Percentiles rank a stretch among this genome's conserved stretches.
phyloP scores from a whole-genome alignment of 2,329 filamentous ascomycete species.

The Ascochyta viciae-villosae region DNA sequence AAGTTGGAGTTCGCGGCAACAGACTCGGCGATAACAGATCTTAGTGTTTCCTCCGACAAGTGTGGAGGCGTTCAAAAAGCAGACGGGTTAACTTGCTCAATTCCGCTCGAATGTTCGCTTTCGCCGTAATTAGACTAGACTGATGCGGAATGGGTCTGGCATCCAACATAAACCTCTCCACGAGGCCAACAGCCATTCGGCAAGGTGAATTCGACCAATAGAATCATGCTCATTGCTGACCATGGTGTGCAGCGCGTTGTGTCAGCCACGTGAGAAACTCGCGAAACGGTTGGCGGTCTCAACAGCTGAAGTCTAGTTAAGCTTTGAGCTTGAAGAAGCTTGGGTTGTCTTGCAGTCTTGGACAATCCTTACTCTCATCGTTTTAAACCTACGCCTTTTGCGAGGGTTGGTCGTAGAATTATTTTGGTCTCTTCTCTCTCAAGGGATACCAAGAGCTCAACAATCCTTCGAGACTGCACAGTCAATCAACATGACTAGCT shows the following conservation, averaged over 20 bases:
- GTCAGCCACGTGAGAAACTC: not conserved
- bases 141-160: not conserved
- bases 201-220: not conserved
- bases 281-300: not conserved
- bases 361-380: not conserved
- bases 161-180: not conserved
- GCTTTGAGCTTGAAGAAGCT: conserved; percentile 6
- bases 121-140: not conserved
- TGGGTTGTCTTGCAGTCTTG: not conserved
- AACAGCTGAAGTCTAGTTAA: not conserved
- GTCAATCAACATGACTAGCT: conserved; percentile 16
- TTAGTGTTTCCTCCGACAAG: not conserved
- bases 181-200: not conserved
- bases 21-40: not conserved
- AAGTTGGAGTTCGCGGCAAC: not conserved
- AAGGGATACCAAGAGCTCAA: not conserved
- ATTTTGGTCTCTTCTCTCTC: too few relatives aligned
- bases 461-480: not conserved
- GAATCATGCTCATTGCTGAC: not conserved
- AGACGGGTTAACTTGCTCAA: conserved; percentile 23
- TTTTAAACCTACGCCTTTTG: too few relatives aligned
- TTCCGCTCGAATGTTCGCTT: conserved; percentile 14
- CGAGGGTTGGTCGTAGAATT: too few relatives aligned
- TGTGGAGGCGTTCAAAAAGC: not conserved
- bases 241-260: not conserved